These are phyloP conservation scores for Coniophora puteana DNA, from an alignment of 1,284 basidiomycete species.

Conservation along the genomic window DNA sequence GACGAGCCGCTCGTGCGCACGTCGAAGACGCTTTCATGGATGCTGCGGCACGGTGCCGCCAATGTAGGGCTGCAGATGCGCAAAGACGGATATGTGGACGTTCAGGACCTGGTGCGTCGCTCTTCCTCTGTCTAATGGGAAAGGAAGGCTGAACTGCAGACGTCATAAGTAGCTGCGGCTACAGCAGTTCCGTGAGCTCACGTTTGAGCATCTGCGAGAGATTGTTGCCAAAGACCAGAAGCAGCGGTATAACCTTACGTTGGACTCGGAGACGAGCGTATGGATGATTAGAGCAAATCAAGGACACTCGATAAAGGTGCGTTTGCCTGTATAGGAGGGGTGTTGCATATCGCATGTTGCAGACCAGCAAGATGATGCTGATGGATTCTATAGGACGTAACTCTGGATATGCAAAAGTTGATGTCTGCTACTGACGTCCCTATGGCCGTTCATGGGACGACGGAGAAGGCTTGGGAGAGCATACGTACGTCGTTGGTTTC, in stretches of 20 bases:
- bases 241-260: conserved; percentile 69
- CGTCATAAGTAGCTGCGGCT: conserved; percentile 40
- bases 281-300: conserved; percentile 95
- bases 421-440: conserved; percentile 60
- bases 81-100: conserved; percentile 61
- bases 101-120: conserved; percentile 53
- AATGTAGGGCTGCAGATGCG: conserved; percentile 58
- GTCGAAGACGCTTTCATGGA: conserved; percentile 64
- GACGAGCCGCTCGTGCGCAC: conserved; percentile 26
- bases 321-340: conserved; percentile 11
- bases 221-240: conserved; percentile 79
- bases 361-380: background rate
- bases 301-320: conserved; percentile 84
- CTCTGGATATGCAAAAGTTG: conserved; percentile 68
- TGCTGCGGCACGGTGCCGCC: conserved; percentile 68
- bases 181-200: conserved; percentile 49
- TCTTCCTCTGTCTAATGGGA: no score
- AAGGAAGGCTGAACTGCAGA: no score
- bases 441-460: conserved; percentile 80
- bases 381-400: conserved; percentile 43
- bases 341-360: background rate
- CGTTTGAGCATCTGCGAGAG: conserved; percentile 56
- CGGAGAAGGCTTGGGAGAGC: conserved; percentile 58
- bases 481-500: conserved; percentile 52
- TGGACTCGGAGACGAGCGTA: conserved; percentile 42